Evolutionary conservation across 2,329 filamentous ascomycete species (phyloP), one percentile per base, ranked within the genome.

Genomic region (Stylonectria norvegica): DNA sequence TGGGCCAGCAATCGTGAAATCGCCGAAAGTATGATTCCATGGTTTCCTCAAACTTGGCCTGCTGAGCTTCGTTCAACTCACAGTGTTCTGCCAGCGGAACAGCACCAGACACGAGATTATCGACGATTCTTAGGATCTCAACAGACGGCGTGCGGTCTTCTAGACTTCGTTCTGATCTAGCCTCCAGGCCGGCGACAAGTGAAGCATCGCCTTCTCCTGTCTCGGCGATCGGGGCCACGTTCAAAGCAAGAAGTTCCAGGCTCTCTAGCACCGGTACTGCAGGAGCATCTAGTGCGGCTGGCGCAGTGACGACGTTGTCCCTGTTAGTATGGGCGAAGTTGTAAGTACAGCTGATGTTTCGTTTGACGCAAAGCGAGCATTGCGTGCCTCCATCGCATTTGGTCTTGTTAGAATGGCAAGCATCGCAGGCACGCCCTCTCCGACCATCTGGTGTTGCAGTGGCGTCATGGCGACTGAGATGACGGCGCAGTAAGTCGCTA

Each of bases 381-480:
- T 57, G 59, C 2, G 51, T 40, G 10, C 65, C 63, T 2, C 69
- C 69, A 41, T 68, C 63, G 35, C 69, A 72, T 43, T 68, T 70
- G 2, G 64, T 69, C 52, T 72, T 72, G 43, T 65, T 69, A n/a
- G 62, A 54, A 34, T 68, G 69, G 19, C 69, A 72, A 5, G 64
- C 58, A 45, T 69, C 60, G 34, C 70, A 72, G 8, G 70, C 69
- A 6, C 61, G 58, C 19, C 63, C 64, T 17, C 60, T 61, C 32
- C 68, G 59, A 5, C 57, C 53, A 19, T 62, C 59, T 5, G 60
- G 58, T 2, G 50, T 46, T 2, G 56, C 45, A 2, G 57, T 53
- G 27, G 49, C 53, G 33, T 62, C 63, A 49, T 68, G 65, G 5
- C 64, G 56, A 7, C 55, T 49, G 11, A 64, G 44, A 40, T 68